These are phyloP conservation scores for Phlebiopsis gigantea DNA, from an alignment of 768 basidiomycete species.

Conservation along the genomic window DNA sequence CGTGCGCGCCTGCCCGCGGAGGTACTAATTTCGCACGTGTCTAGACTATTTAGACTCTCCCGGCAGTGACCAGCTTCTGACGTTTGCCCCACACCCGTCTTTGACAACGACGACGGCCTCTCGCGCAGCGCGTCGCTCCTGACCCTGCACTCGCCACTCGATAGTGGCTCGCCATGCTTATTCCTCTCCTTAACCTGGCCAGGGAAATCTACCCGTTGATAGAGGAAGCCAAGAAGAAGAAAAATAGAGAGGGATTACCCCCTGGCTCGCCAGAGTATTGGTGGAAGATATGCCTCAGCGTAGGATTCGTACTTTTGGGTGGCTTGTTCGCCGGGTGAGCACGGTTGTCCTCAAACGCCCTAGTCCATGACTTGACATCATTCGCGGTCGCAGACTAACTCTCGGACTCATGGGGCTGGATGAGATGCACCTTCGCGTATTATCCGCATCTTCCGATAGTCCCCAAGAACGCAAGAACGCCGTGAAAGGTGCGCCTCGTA, in stretches of 20 bases:
- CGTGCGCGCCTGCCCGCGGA: not conserved
- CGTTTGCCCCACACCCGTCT: not conserved
- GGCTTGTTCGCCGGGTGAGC: slow-evolving; percentile 91
- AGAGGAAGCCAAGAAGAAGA: not conserved
- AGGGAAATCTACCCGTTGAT: not conserved
- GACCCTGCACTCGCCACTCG: not conserved
- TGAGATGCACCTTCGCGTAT: slow-evolving; percentile 82
- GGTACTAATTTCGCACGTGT: not conserved
- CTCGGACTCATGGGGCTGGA: slow-evolving; percentile 93
- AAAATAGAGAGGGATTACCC: slow-evolving; percentile 18
- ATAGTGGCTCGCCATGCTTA: slow-evolving; percentile 14
- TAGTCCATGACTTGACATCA: not conserved
- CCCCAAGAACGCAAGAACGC: slow-evolving; percentile 62
- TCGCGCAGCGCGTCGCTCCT: too few relatives aligned
- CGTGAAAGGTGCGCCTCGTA: slow-evolving; percentile 48
- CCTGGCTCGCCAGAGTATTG: slow-evolving; percentile 65
- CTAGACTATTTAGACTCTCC: not conserved
- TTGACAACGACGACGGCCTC: not conserved
- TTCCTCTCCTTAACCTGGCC: slow-evolving; percentile 8
- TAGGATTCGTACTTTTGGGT: slow-evolving; percentile 69
- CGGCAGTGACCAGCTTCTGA: not conserved
- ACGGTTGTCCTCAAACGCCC: not conserved
- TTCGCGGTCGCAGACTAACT: slow-evolving; percentile 56
- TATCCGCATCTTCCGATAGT: slow-evolving; percentile 79
- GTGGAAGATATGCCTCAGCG: slow-evolving; percentile 65